Conservation (phyloP, 345 rosid species). For the Pistacia atlantica region DNA sequence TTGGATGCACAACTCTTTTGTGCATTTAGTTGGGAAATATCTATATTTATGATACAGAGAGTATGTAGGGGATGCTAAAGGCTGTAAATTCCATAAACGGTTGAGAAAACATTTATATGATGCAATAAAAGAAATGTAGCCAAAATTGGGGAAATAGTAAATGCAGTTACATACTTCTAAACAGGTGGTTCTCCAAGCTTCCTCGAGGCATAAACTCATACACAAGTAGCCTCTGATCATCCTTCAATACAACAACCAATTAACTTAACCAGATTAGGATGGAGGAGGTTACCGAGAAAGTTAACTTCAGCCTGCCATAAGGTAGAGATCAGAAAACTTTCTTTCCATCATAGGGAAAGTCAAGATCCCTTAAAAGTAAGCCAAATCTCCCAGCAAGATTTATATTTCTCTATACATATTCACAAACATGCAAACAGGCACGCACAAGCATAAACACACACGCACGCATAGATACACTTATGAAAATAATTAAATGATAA, state of each 20-base stretch:
- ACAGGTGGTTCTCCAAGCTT: constrained; percentile 69
- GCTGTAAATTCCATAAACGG: background rate
- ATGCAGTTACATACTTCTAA: constrained; percentile 42
- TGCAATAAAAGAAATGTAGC: constrained; percentile 12
- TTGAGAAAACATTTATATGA: background rate
- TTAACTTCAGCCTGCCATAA: constrained; percentile 57
- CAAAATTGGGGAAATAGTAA: constrained; percentile 5
- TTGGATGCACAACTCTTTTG: background rate
- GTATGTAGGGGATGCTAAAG: background rate
- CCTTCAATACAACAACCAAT: constrained; percentile 65
- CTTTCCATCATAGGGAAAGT: constrained; percentile 6
- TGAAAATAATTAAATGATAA: background rate
- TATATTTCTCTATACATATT: background rate
- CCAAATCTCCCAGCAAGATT: background rate
- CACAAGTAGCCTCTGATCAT: constrained; percentile 57
- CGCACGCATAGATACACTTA: background rate
- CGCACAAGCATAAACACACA: no score
- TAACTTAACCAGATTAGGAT: constrained; percentile 57
- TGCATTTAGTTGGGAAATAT: background rate
- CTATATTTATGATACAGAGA: background rate
- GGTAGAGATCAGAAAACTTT: background rate
- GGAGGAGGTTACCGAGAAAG: constrained; percentile 57
- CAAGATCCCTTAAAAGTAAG: background rate
- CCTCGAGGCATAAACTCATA: constrained; percentile 72
- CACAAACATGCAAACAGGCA: no score